These are phyloP conservation scores for Backusella parvicylindrica DNA, from an alignment of 192 early-diverging fungal species.

Conservation along the genomic window DNA sequence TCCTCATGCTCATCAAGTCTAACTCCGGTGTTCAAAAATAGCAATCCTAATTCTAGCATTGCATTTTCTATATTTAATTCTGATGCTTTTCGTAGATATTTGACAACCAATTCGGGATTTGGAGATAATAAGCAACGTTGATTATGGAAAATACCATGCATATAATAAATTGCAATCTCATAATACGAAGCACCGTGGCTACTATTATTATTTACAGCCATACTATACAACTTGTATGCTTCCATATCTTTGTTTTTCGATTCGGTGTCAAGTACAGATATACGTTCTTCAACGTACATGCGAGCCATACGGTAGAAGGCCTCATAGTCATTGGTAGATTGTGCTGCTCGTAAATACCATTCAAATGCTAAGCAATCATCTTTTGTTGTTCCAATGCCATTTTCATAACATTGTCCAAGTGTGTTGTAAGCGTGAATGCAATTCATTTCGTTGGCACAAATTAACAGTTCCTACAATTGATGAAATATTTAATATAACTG, in stretches of 20 bases:
- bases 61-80: conserved; percentile 4
- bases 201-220: background rate
- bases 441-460: conserved; percentile 25
- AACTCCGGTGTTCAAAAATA: background rate
- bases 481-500: no score
- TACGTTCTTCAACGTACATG: conserved; percentile 3
- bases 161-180: conserved; percentile 11
- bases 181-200: background rate
- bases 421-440: conserved; percentile 26
- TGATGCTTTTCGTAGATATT: conserved; percentile 14
- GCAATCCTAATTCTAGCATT: conserved; percentile 8
- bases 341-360: conserved; percentile 30
- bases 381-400: conserved; percentile 18
- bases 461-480: conserved; percentile 22
- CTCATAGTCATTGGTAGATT: conserved; percentile 20
- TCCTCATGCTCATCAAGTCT: conserved; percentile 1
- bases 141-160: background rate
- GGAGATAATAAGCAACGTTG: background rate
- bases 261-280: background rate
- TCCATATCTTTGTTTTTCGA: background rate
- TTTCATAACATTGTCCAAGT: conserved; percentile 33
- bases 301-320: conserved; percentile 28
- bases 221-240: background rate
- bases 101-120: background rate
- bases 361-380: conserved; percentile 3